These are phyloP conservation scores for Saccharum spontaneum DNA, from an alignment of 176 grass and related monocot genomes.

Conservation along the genomic window DNA sequence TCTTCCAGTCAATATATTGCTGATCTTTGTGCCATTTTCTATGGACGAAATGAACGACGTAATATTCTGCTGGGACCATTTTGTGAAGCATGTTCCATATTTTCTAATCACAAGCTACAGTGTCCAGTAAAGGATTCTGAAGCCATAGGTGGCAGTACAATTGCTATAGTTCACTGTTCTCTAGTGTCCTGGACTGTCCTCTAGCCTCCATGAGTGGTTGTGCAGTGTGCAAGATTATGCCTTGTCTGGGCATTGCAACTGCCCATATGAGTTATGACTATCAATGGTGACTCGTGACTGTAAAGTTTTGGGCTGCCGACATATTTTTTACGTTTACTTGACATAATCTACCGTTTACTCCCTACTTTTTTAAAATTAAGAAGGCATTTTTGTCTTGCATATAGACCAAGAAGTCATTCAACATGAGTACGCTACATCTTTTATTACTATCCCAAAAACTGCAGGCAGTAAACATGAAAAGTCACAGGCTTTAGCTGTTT, in stretches of 20 bases:
- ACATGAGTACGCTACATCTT: neutral
- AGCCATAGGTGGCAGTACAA: neutral
- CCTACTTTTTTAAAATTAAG: neutral
- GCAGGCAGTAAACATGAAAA: neutral
- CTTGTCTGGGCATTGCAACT: constrained; percentile 11
- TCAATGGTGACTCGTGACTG: neutral
- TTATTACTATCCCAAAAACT: neutral
- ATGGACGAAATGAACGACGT: neutral
- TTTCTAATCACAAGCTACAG: neutral
- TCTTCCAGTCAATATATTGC: neutral
- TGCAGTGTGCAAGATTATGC: constrained; percentile 30
- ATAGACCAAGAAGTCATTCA: neutral
- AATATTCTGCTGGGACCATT: neutral
- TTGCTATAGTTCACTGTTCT: neutral
- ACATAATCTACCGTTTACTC: neutral
- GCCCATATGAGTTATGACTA: constrained; percentile 1
- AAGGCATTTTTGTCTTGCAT: neutral
- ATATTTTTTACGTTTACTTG: neutral
- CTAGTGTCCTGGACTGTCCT: neutral
- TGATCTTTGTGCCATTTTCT: neutral
- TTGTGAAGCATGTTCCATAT: neutral
- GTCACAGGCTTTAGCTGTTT: no score
- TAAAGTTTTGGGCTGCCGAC: constrained; percentile 32
- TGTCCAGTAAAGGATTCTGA: neutral
- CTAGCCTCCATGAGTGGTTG: neutral